These are phyloP conservation scores for Nitzschia sp. DNA, from an alignment of 108 stramenopile genomes.

Conservation along the genomic window DNA sequence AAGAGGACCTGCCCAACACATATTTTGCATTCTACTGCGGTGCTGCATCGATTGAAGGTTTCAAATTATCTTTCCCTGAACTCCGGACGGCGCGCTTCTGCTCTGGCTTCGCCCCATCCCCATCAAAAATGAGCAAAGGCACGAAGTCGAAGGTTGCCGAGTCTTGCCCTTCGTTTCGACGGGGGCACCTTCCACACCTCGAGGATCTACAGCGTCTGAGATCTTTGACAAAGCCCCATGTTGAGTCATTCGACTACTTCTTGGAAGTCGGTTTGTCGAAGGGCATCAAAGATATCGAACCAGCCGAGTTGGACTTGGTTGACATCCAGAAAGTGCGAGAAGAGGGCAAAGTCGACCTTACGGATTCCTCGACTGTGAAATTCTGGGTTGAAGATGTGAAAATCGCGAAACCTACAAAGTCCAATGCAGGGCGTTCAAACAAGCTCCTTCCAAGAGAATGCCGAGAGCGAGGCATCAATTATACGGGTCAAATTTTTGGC, in stretches of 20 bases:
- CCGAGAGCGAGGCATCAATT: conserved; percentile 76
- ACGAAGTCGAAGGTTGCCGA: conserved; percentile 23
- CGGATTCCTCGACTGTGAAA: conserved; percentile 45
- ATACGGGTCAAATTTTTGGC: conserved; percentile 71
- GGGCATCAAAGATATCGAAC: conserved; percentile 66
- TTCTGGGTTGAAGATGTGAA: conserved; percentile 81
- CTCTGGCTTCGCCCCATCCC: no score
- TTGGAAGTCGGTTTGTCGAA: conserved; percentile 58
- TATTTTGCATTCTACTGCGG: no score
- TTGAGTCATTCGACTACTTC: conserved; percentile 85
- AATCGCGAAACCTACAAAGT: conserved; percentile 61
- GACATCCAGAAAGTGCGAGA: conserved; percentile 40
- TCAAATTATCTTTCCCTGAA: no score
- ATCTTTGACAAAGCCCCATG: conserved; percentile 71
- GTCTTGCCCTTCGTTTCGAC: conserved; percentile 80
- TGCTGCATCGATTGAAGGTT: no score
- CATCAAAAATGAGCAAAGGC: conserved; percentile 13
- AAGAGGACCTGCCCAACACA: no score
- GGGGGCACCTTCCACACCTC: conserved; percentile 57
- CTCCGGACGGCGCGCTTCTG: no score
- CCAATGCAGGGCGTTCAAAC: conserved; percentile 21
- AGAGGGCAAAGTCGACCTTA: conserved; percentile 29
- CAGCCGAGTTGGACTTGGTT: conserved; percentile 67
- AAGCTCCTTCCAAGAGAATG: conserved; percentile 78
- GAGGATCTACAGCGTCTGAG: conserved; percentile 63